Conservation (phyloP, 2,329 filamentous ascomycete genomes). For the Amauroascus verrucosus region DNA sequence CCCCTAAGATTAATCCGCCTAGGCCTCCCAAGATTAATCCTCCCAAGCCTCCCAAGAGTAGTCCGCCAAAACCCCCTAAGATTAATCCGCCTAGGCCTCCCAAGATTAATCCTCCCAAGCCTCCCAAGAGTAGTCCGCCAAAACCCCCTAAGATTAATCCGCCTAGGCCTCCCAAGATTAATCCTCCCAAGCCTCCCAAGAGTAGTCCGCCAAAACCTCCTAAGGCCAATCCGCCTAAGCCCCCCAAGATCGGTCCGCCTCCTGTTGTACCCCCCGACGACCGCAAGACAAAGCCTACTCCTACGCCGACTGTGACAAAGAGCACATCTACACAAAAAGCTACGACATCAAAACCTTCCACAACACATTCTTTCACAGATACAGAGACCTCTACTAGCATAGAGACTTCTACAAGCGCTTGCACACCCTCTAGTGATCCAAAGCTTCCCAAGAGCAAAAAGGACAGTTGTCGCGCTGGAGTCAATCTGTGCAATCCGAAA, state of each 20-base stretch:
- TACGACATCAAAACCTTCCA: background rate
- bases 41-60: too few species aligned
- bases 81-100: too few species aligned
- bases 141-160: conserved; percentile 13
- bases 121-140: too few species aligned
- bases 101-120: too few species aligned
- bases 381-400: background rate
- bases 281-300: background rate
- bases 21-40: conserved; percentile 17
- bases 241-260: background rate
- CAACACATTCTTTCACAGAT: background rate
- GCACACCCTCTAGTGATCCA: background rate
- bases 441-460: background rate
- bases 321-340: too few species aligned
- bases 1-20: conserved; percentile 18
- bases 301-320: background rate
- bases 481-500: background rate
- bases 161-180: background rate
- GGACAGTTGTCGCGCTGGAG: background rate
- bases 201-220: background rate
- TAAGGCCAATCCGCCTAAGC: background rate
- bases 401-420: background rate
- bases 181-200: background rate
- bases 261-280: background rate
- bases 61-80: too few species aligned